These are phyloP conservation scores for Ceratocystiopsis minuta DNA, from an alignment of 2,329 filamentous ascomycete genomes.

Conservation along the genomic window DNA sequence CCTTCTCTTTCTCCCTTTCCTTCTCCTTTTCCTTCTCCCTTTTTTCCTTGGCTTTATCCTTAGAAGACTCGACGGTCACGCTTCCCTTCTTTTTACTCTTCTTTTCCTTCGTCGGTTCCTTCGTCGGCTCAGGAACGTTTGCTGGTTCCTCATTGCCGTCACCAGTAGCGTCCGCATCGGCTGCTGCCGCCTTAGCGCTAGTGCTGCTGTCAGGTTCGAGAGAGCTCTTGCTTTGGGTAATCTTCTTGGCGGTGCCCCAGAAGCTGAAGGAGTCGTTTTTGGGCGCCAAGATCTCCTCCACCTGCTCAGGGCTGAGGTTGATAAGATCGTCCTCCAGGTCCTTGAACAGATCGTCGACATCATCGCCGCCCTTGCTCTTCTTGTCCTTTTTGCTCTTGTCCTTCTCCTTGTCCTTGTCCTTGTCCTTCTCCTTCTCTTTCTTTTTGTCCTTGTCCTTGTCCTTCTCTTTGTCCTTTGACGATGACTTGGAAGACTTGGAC, in stretches of 20 bases:
- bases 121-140: conserved; percentile 2
- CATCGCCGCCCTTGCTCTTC: conserved; percentile 13
- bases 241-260: conserved; percentile 35
- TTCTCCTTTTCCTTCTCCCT: neutral
- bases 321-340: conserved; percentile 13
- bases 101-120: conserved; percentile 5
- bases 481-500: conserved; percentile 16
- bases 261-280: conserved; percentile 34
- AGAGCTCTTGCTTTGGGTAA: conserved; percentile 20
- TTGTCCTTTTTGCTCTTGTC: conserved; percentile 10
- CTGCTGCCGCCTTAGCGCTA: conserved; percentile 1
- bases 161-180: neutral
- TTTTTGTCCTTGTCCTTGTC: conserved; percentile 10
- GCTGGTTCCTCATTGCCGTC: conserved; percentile 12
- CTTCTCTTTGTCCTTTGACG: conserved; percentile 20
- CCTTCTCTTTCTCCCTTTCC: conserved; percentile 5
- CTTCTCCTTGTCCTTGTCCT: conserved; percentile 8
- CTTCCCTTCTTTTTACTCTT: conserved; percentile 22
- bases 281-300: conserved; percentile 23
- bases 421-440: conserved; percentile 12
- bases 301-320: conserved; percentile 23
- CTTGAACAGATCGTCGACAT: conserved; percentile 15
- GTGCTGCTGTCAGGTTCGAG: conserved; percentile 7
- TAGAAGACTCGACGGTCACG: too few relatives aligned
- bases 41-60: neutral